A percentile compares a stretch with the other conserved stretches of the same genome.
These are phyloP conservation scores for Solanum bulbocastanum DNA, from an alignment of 257 asterid genomes.

Conservation along the genomic window DNA sequence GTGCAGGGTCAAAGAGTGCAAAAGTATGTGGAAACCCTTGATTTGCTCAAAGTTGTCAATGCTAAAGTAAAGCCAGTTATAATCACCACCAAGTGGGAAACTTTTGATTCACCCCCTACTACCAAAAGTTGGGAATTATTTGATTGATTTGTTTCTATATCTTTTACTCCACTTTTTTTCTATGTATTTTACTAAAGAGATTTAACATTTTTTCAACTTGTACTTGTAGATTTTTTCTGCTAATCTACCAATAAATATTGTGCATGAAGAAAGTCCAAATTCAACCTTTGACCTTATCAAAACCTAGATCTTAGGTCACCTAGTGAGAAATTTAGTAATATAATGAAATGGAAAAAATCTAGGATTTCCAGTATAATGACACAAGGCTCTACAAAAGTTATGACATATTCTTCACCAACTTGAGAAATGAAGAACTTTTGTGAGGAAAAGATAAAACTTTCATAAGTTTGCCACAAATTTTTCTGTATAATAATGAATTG, in stretches of 20 bases:
- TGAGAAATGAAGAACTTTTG: background rate
- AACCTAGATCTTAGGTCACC: background rate
- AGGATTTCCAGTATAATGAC: background rate
- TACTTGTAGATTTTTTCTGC: background rate
- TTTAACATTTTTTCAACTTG: background rate
- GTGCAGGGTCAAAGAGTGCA: slow-evolving; percentile 50
- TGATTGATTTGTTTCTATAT: slow-evolving; percentile 16
- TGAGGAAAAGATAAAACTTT: background rate
- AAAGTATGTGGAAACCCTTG: slow-evolving; percentile 56
- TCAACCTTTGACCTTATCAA: background rate
- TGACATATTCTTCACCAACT: background rate
- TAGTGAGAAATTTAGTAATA: background rate
- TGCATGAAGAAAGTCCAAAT: background rate
- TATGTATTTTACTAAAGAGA: background rate
- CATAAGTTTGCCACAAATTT: background rate
- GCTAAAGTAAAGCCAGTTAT: slow-evolving; percentile 22
- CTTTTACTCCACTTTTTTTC: background rate
- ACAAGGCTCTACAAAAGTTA: background rate
- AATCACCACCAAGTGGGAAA: slow-evolving; percentile 34
- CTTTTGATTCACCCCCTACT: slow-evolving; percentile 24
- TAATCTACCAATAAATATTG: background rate
- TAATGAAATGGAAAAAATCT: background rate
- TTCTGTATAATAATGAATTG: background rate
- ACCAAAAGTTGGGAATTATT: slow-evolving; percentile 44
- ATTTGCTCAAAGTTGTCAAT: slow-evolving; percentile 41